Base-by-base conservation (phyloP, 306 rosid species). In the Cicer yamashitae region DNA sequence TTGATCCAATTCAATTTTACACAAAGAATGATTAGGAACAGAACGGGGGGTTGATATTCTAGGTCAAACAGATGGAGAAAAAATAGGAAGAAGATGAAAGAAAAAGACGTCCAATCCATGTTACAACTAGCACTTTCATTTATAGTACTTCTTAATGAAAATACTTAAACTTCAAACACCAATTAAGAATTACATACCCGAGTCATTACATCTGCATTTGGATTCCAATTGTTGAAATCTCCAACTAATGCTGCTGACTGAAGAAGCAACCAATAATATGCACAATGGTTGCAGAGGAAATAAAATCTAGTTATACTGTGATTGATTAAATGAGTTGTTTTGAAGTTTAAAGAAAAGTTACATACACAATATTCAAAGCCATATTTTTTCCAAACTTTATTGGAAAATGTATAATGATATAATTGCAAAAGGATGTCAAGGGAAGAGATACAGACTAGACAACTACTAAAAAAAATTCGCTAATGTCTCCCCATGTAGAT, bases 141-240 rank as follows among this genome's bases (percentile, higher is more conserved):
- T 25, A 61, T 50, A 10, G 22, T 61, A 20, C 40, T 47, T 63
- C 25, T 65, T 6, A 56, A 63, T 40, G 73, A 71, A 50, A 46
- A 38, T 51, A 30, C 22, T 79, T 71, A 70, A 71, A 72, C 63
- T 44, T 75, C 41, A 74, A 84, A 79, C 39, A 15, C 25, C 25
- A 60, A 12, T 47, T 66, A 53, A 78, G 61, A 64, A 80, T 38
- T 67, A 66, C 93, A 85, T 90, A 94, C 97, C 97, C 12, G 84
- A 30, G 85, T 81, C 98, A 94, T 86, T 22, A 87, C 85, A 85
- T 94, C 90, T 46, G 90, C 96, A 81, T 90, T 86, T 20, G 94
- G 91, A 90, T 94, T 91, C 98, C 98, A 94, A 79, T 82, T 86
- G 87, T 94, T 91, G 88, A 94, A 94, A 86, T 91, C 97, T 79